Conservation (phyloP, 1,284 basidiomycete species). For the Sporisorium graminicola region DNA sequence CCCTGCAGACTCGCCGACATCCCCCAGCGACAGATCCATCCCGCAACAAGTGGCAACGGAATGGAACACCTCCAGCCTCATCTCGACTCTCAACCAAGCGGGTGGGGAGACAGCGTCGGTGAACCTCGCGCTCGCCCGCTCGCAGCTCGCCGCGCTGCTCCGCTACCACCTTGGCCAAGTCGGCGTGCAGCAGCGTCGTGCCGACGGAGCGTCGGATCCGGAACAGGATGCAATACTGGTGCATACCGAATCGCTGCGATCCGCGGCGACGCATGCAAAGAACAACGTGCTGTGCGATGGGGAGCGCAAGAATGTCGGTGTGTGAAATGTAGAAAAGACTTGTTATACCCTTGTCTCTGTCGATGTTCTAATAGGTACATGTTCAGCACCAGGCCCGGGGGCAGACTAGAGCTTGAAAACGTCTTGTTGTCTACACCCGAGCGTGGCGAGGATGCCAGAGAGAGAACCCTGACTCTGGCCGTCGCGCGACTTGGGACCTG, state of each 20-base stretch:
- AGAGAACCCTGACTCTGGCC: constrained; percentile 44
- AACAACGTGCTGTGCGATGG: constrained; percentile 38
- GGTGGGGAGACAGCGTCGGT: neutral
- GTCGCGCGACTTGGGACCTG: constrained; percentile 44
- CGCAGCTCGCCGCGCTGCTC: constrained; percentile 38
- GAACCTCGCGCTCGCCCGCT: constrained; percentile 23
- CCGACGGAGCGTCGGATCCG: constrained; percentile 21
- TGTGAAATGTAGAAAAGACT: constrained; percentile 6
- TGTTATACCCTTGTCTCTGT: constrained; percentile 19
- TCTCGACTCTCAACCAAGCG: neutral
- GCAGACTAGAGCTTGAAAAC: constrained; percentile 48
- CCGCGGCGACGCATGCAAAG: constrained; percentile 19
- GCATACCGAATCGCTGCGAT: constrained; percentile 31
- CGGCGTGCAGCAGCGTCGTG: constrained; percentile 18
- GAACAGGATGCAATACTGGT: constrained; percentile 20
- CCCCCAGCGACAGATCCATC: constrained; percentile 12
- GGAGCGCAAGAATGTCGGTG: constrained; percentile 33
- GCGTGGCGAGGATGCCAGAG: constrained; percentile 23
- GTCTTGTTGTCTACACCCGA: constrained; percentile 33
- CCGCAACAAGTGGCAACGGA: constrained; percentile 27
- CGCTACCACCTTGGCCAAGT: constrained; percentile 33
- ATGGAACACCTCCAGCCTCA: constrained; percentile 27
- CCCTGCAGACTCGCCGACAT: neutral
- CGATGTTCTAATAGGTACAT: neutral
- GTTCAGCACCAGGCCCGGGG: too few relatives aligned